phyloP scores from a whole-genome alignment of 139 green algal genomes.

The Tetradesmus lagerheimii region DNA sequence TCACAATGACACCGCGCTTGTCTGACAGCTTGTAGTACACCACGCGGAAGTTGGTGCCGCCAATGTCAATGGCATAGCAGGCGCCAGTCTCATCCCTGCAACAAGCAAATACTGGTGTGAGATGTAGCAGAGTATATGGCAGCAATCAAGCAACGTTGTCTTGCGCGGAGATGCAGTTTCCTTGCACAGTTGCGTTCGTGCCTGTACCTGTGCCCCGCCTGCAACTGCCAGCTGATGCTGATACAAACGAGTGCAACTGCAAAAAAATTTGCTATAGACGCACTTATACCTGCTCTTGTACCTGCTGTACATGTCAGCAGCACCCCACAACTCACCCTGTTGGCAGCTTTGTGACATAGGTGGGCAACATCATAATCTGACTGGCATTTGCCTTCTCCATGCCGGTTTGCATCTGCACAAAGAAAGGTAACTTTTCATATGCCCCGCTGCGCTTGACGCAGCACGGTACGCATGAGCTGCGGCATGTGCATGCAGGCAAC shows the following conservation, averaged over 20 bases:
- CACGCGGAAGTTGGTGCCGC: constrained; percentile 92
- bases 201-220: too few species aligned
- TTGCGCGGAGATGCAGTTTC: background rate
- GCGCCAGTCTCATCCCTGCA: constrained; percentile 76
- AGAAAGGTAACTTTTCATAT: background rate
- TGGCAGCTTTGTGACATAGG: constrained; percentile 59
- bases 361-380: constrained; percentile 70
- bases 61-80: constrained; percentile 89
- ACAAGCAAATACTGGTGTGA: background rate
- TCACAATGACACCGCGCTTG: constrained; percentile 57
- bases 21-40: constrained; percentile 65
- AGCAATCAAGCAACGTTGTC: too few species aligned
- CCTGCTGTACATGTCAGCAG: background rate
- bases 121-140: background rate
- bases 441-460: background rate
- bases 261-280: background rate
- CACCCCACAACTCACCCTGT: constrained; percentile 46
- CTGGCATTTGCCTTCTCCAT: constrained; percentile 45
- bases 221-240: background rate
- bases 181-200: background rate
- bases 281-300: background rate
- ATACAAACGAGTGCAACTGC: background rate
- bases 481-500: background rate
- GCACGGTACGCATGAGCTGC: background rate
- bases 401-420: constrained; percentile 57